A percentile compares a stretch with the other conserved stretches of the same genome.
Conservation (phyloP, 2,329 filamentous ascomycete genomes). For the Chrysosporium keratinophilum region DNA sequence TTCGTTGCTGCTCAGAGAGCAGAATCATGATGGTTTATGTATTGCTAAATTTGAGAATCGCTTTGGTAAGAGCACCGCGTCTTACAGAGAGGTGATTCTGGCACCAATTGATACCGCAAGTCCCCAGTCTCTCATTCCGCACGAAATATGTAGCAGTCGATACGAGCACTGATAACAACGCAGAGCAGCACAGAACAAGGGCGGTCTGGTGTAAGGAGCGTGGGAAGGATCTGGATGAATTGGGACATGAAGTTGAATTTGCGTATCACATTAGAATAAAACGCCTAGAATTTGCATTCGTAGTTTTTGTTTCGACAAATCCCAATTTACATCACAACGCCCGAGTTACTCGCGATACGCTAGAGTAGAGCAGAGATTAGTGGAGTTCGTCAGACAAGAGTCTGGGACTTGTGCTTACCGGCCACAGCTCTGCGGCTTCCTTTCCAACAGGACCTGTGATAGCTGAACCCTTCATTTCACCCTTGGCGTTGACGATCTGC, state of each 20-base stretch:
- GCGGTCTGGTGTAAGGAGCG: not conserved
- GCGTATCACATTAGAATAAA: constrained; percentile 18
- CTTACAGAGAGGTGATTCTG: not conserved
- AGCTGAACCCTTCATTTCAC: constrained; percentile 99
- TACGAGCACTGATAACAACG: not conserved
- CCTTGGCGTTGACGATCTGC: constrained; percentile 99
- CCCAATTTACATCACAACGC: constrained; percentile 83
- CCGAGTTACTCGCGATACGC: constrained; percentile 99
- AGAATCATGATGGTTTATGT: no score
- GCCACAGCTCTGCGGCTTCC: constrained; percentile 99
- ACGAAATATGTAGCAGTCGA: not conserved
- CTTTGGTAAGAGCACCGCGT: not conserved
- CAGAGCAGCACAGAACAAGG: not conserved
- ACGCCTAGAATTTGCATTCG: constrained; percentile 12
- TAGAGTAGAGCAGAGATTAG: constrained; percentile 27
- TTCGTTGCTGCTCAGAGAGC: no score
- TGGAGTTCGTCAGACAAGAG: not conserved
- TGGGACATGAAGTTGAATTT: constrained; percentile 13
- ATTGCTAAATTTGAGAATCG: not conserved
- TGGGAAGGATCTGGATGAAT: not conserved
- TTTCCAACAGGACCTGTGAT: constrained; percentile 99
- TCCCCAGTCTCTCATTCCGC: not conserved
- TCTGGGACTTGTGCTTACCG: constrained; percentile 49
- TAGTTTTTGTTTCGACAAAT: constrained; percentile 9
- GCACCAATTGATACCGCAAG: not conserved